A percentile compares a stretch with the other conserved stretches of the same genome.
These are phyloP conservation scores for Verticillium nonalfalfae DNA, from an alignment of 2,329 filamentous ascomycete genomes.

Conservation along the genomic window DNA sequence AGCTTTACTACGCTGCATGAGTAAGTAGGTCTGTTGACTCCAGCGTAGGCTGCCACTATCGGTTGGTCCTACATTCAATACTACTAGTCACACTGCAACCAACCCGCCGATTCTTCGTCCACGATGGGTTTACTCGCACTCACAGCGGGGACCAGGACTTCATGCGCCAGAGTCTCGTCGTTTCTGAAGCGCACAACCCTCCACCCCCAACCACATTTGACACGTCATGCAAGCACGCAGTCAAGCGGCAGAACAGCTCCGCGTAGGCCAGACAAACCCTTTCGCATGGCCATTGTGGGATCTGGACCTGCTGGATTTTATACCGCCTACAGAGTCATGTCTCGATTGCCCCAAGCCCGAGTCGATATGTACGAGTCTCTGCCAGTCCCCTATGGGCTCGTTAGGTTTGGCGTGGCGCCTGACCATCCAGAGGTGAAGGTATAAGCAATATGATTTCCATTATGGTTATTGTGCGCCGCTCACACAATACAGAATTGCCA, in stretches of 20 bases:
- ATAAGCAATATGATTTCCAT: conserved; percentile 6
- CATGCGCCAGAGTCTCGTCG: not conserved
- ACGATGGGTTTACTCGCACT: not conserved
- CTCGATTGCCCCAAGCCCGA: conserved; percentile 61
- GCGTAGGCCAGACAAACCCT: conserved; percentile 37
- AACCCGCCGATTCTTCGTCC: not conserved
- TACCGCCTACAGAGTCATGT: conserved; percentile 78
- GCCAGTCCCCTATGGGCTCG: conserved; percentile 87
- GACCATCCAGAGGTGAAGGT: conserved; percentile 99
- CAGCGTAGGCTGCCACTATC: not conserved
- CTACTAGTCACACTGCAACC: too few species aligned
- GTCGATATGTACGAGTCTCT: conserved; percentile 97
- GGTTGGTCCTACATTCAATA: not conserved
- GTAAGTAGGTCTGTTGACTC: not conserved
- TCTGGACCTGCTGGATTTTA: conserved; percentile 97
- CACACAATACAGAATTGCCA: conserved; percentile 68
- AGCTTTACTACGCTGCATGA: too few species aligned
- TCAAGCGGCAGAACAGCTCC: not conserved
- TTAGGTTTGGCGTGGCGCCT: conserved; percentile 92
- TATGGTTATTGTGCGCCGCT: not conserved
- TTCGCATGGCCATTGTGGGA: conserved; percentile 82
- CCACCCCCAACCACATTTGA: not conserved
- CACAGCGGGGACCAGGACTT: not conserved
- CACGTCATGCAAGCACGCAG: not conserved
- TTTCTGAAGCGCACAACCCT: not conserved